These are phyloP conservation scores for Ascosphaera acerosa DNA, from an alignment of 2,329 filamentous ascomycete species.

Conservation along the genomic window DNA sequence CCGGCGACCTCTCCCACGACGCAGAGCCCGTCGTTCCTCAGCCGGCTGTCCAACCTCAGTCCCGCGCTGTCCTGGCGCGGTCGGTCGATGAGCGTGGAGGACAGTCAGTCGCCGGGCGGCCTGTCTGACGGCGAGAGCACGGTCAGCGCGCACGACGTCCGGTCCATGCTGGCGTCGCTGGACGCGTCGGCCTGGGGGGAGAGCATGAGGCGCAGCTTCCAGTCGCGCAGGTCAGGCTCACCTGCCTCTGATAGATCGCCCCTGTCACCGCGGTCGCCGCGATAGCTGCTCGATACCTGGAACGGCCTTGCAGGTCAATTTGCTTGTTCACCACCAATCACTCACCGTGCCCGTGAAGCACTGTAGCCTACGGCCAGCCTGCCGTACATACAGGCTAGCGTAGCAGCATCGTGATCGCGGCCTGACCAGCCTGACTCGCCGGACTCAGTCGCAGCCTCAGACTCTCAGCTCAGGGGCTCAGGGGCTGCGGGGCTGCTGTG, in stretches of 20 bases:
- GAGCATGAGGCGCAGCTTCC: conserved; percentile 72
- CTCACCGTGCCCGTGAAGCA: too few species aligned
- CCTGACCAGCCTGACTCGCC: too few species aligned
- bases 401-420: too few species aligned
- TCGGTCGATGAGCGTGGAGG: conserved; percentile 8
- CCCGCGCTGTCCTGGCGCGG: conserved; percentile 14
- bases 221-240: conserved; percentile 27
- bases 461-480: too few species aligned
- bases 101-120: conserved; percentile 7
- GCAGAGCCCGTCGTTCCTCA: not conserved
- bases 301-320: too few species aligned
- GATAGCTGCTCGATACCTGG: too few species aligned
- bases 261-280: not conserved
- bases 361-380: too few species aligned
- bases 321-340: conserved; percentile 1
- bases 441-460: too few species aligned
- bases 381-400: too few species aligned
- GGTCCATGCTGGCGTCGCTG: conserved; percentile 40
- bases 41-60: conserved; percentile 25
- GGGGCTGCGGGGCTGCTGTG: too few species aligned
- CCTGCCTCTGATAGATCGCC: not conserved
- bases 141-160: conserved; percentile 48
- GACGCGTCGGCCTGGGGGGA: conserved; percentile 85
- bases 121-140: conserved; percentile 22
- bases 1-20: not conserved